Base-by-base conservation (phyloP, 352 stramenopile genomes). In the Phytophthora tubulina region DNA sequence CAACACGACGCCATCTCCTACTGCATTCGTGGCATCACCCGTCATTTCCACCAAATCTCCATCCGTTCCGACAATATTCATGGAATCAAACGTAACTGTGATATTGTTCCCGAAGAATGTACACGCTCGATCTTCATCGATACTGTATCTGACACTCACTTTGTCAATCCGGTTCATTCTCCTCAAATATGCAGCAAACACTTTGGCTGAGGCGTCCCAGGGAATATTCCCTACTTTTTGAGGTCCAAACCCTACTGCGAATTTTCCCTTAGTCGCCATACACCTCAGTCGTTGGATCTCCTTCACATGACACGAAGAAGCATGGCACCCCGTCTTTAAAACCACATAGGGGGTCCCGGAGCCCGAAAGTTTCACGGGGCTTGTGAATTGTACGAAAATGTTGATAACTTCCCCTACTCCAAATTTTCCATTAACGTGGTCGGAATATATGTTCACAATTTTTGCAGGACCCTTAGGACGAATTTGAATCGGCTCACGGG, bases 101-200 rank as follows among this genome's bases (percentile, higher is more conserved):
- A 93, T 92, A 63, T 92, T 92, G 66, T 93, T 95, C 31, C 87
- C 87, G 45, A 91, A 88, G 54, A 85, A 95, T n/a, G 85, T 91
- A 58, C 87, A 93, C 39, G 85, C 84, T 0, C 70, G 60, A 64
- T 82, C 57, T 31, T 89, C 87, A 13, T 82, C 72, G 36, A 92
- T 89, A 32, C 72, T 85, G 66, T 91, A 95, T 17, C 79, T 67
- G 35, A 95, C 72, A 2, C 69, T 63, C 11, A 95, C 82, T 30
- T 75, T 61, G 65, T 91, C 63, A 61, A 95, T 84, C 38, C 79
- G 67, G 45, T 84, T 92, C 77, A 95, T 91, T 31, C 83, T 80
- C 38, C 71, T 72, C 10, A 95, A 32, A 31, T 83, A 93, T 3
- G 70, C 70, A 0, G 62, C 73, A 10, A 95, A 78, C 33, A 79